These are phyloP conservation scores for Scutellaria galericulata DNA, from an alignment of 257 asterid genomes.

Conservation along the genomic window DNA sequence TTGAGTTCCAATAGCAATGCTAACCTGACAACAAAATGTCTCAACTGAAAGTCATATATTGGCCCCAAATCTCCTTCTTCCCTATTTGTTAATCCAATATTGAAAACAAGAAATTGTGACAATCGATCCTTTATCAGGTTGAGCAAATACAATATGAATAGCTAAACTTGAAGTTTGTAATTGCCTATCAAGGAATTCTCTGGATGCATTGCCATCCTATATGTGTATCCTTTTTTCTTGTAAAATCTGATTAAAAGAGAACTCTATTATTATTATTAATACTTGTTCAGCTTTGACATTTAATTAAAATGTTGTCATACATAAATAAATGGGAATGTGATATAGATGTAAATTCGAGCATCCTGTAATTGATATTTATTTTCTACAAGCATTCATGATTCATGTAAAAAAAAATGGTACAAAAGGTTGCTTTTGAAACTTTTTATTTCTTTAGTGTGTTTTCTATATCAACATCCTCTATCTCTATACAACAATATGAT, in stretches of 20 bases:
- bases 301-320: background rate
- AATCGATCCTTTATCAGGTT: conserved; percentile 33
- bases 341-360: too few relatives aligned
- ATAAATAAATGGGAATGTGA: background rate
- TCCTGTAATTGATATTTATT: too few relatives aligned
- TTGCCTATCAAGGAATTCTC: conserved; percentile 75
- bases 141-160: conserved; percentile 13
- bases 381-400: too few relatives aligned
- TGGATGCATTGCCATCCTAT: conserved; percentile 89
- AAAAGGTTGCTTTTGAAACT: too few relatives aligned
- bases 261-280: background rate
- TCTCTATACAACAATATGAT: too few relatives aligned
- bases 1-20: conserved; percentile 25
- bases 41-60: conserved; percentile 82
- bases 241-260: conserved; percentile 52
- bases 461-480: too few relatives aligned
- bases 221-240: conserved; percentile 70
- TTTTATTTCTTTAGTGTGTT: too few relatives aligned
- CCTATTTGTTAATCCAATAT: conserved; percentile 65
- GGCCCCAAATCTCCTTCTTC: conserved; percentile 82
- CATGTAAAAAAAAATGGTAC: too few relatives aligned
- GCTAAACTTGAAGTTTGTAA: conserved; percentile 23
- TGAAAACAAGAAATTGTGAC: conserved; percentile 33
- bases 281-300: background rate
- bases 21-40: conserved; percentile 85